Evolutionary conservation across 805 yeast genomes (phyloP), one percentile per base, ranked within the genome.

Genomic region (Candida wancherniae): DNA sequence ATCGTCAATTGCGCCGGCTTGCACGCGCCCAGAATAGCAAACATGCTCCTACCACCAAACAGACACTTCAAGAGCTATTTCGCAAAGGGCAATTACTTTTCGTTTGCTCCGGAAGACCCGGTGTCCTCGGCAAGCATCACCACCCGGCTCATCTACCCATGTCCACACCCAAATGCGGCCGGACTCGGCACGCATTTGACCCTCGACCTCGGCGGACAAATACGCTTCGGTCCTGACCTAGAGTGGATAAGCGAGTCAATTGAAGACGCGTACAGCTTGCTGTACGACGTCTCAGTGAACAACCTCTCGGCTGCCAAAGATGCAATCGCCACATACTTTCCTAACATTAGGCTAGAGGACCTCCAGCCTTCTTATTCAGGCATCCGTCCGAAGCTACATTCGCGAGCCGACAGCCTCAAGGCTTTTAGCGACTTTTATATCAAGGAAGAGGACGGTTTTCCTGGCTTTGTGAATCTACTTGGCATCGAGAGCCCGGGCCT

Each of bases 401-500:
- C 73, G 0, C 66, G 69, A 3, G 69, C 60, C 4, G 53, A 51
- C 7, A 55, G 50, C 19, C 50, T 55, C 15, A 54, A 51, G 23
- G 21, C 38, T 15, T 83, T 84, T 55, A 75, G 76, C 25, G 96
- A 88, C 50, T 87, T 86, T 51, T 58, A 77, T 14, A 82, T 87
- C 19, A 57, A 74, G 31, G 75, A 81, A 47, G 50, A 45, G 19
- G 71, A 67, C 1, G 87, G 79, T 0, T 76, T 69, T 45, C 80
- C 79, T 2, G 95, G 95, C 1, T 87, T 85, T 47, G 71, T 86
- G 17, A 87, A 84, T 43, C 61, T 84, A 31, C 48, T 86, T 24
- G 94, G 90, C 1, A 86, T 87, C 9, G 97, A 87, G 52, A 81
- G 92, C 47, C 97, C 97, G 0, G 96, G 96, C 0, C 63, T 87